phyloP scores from a whole-genome alignment of 352 stramenopile species.

The Phytophthora tubulina region DNA sequence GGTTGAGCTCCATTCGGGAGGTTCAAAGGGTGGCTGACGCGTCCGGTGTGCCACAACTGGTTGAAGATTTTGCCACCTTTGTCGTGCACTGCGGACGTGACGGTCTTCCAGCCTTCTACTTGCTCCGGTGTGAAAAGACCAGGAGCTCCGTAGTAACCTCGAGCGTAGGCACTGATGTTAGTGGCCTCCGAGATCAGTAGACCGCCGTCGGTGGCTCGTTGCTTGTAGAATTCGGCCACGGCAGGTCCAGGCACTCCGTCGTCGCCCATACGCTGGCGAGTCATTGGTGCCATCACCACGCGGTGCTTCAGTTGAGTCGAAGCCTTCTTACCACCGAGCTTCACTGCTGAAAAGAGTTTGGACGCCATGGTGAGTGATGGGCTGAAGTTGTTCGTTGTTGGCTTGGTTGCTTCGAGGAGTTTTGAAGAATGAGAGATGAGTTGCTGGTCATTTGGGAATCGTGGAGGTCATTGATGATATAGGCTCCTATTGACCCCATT shows the following conservation, averaged over 20 bases:
- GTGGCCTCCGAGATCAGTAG: conserved; percentile 71
- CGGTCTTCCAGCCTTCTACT: conserved; percentile 60
- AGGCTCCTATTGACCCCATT: neutral
- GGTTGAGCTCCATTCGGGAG: conserved; percentile 56
- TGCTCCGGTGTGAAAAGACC: conserved; percentile 69
- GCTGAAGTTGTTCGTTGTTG: conserved; percentile 2
- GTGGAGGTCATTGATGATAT: neutral
- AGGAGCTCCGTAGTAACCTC: conserved; percentile 57
- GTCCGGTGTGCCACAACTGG: conserved; percentile 90
- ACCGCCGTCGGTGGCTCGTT: conserved; percentile 66
- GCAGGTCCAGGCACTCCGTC: conserved; percentile 47
- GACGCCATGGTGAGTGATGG: conserved; percentile 23
- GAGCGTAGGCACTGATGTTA: conserved; percentile 55
- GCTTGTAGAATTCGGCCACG: conserved; percentile 64
- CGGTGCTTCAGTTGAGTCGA: conserved; percentile 60
- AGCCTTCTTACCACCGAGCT: conserved; percentile 47
- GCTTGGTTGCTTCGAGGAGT: conserved; percentile 18
- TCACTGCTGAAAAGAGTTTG: conserved; percentile 63
- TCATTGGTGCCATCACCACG: conserved; percentile 79
- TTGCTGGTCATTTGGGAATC: neutral
- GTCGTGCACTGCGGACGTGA: conserved; percentile 76
- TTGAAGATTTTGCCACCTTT: conserved; percentile 82
- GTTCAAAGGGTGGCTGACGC: conserved; percentile 61
- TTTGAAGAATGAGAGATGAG: conserved; percentile 34
- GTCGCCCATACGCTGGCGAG: conserved; percentile 48